These are phyloP conservation scores for Russula compacta DNA, from an alignment of 768 basidiomycete species.

Conservation along the genomic window DNA sequence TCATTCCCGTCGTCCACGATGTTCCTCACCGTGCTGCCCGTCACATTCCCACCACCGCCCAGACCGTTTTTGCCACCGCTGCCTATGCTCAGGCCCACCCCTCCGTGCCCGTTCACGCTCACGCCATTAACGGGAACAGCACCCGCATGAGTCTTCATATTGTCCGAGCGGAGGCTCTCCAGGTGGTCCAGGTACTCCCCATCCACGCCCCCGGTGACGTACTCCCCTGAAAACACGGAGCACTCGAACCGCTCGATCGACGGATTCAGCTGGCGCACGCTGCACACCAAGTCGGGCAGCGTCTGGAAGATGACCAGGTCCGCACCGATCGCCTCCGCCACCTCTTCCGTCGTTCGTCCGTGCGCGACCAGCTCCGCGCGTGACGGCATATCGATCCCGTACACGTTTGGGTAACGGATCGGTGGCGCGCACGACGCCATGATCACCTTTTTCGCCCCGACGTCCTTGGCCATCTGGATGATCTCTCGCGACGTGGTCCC, in stretches of 20 bases:
- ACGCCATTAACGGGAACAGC: conserved; percentile 6
- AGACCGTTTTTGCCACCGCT: not conserved
- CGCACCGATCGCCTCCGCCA: conserved; percentile 90
- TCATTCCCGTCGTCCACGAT: conserved; percentile 15
- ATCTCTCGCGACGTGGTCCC: conserved; percentile 99
- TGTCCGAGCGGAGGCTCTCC: conserved; percentile 75
- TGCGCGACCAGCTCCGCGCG: conserved; percentile 89
- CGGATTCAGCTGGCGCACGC: conserved; percentile 80
- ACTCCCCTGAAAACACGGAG: conserved; percentile 96
- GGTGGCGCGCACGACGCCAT: conserved; percentile 97
- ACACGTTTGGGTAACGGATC: conserved; percentile 94
- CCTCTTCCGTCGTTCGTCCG: conserved; percentile 93
- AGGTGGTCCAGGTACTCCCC: conserved; percentile 69
- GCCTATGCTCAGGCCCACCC: not conserved
- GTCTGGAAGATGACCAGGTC: conserved; percentile 96
- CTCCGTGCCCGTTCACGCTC: conserved; percentile 21
- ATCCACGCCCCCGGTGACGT: conserved; percentile 89
- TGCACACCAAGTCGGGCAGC: conserved; percentile 74
- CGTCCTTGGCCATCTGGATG: conserved; percentile 98
- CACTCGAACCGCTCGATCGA: conserved; percentile 78
- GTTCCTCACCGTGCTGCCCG: conserved; percentile 17
- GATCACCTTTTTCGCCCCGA: conserved; percentile 92
- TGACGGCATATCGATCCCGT: conserved; percentile 99
- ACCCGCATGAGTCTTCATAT: conserved; percentile 49
- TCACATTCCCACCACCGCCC: conserved; percentile 22